Conservation (phyloP, 306 rosid species). For the Cicer yamashitae region DNA sequence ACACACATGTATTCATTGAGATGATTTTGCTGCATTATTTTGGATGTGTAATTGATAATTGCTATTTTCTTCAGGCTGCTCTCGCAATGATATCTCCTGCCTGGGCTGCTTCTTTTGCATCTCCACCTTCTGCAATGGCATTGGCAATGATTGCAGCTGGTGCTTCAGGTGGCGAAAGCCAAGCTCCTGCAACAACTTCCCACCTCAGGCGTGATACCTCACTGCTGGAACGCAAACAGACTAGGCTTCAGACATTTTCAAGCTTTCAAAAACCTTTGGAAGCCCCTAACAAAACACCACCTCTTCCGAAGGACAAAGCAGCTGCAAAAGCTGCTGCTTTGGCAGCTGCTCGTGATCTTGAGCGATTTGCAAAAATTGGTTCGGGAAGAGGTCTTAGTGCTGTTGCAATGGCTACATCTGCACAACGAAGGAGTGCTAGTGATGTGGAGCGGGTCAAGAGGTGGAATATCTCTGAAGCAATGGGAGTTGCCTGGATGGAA, state of each 20-base stretch:
- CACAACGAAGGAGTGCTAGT: slow-evolving; percentile 85
- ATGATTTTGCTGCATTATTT: slow-evolving; percentile 24
- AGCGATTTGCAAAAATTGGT: slow-evolving; percentile 90
- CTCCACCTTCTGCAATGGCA: slow-evolving; percentile 99
- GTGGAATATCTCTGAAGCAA: slow-evolving; percentile 94
- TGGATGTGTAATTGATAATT: slow-evolving; percentile 25
- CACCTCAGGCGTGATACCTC: slow-evolving; percentile 87
- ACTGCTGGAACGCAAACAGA: slow-evolving; percentile 79
- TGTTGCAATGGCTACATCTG: slow-evolving; percentile 99
- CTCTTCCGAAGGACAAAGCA: slow-evolving; percentile 94
- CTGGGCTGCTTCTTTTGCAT: slow-evolving; percentile 99
- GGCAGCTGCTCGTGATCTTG: slow-evolving; percentile 98
- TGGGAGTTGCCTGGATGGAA: slow-evolving; percentile 99
- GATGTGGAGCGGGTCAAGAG: slow-evolving; percentile 88
- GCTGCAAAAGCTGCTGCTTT: slow-evolving; percentile 98
- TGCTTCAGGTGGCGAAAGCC: slow-evolving; percentile 89
- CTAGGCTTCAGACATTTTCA: slow-evolving; percentile 85
- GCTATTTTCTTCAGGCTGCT: slow-evolving; percentile 77
- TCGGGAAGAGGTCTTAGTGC: slow-evolving; percentile 99
- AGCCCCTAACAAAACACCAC: slow-evolving; percentile 60
- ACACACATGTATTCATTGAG: slow-evolving; percentile 2
- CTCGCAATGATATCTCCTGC: slow-evolving; percentile 93
- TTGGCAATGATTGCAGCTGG: slow-evolving; percentile 99
- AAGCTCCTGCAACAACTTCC: slow-evolving; percentile 58
- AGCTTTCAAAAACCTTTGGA: slow-evolving; percentile 90